Evolutionary conservation across 768 basidiomycete species (phyloP).

Genomic region (Tephrocybe rancida): DNA sequence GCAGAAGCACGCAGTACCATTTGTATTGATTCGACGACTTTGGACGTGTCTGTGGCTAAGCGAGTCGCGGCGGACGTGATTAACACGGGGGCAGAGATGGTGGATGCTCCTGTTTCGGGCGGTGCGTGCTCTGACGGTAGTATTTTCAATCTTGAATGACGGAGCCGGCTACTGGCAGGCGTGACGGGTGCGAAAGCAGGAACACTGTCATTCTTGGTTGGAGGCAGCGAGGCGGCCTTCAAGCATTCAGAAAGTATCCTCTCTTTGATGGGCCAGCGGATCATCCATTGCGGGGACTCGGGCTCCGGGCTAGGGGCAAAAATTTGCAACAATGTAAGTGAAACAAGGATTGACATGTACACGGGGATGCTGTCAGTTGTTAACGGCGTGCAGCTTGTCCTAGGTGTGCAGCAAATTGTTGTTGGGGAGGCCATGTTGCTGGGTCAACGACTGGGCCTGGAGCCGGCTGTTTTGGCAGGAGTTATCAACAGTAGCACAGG

Average conservation of each 20-base stretch:
- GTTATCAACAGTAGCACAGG: conserved; percentile 89
- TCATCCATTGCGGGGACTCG: conserved; percentile 82
- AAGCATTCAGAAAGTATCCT: conserved; percentile 59
- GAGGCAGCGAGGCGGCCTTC: conserved; percentile 67
- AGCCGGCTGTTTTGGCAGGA: conserved; percentile 73
- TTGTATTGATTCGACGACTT: conserved; percentile 89
- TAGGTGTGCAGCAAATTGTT: conserved; percentile 82
- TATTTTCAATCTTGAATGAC: neutral
- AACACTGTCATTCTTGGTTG: conserved; percentile 90
- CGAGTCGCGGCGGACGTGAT: conserved; percentile 59
- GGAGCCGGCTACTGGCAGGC: conserved; percentile 40
- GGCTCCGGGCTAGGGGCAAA: conserved; percentile 86
- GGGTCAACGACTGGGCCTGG: conserved; percentile 79
- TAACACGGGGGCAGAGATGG: conserved; percentile 66
- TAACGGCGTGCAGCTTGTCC: conserved; percentile 48
- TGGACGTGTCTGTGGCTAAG: conserved; percentile 78
- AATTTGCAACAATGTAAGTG: conserved; percentile 82
- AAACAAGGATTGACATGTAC: conserved; percentile 26
- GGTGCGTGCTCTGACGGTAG: conserved; percentile 46
- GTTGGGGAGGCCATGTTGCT: conserved; percentile 91
- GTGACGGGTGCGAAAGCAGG: conserved; percentile 87
- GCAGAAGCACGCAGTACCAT: conserved; percentile 47
- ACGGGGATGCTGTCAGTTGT: neutral
- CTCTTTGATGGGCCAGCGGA: conserved; percentile 75
- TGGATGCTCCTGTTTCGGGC: conserved; percentile 95